Evolutionary conservation across 1,139 yeast genomes (phyloP), one percentile per base, ranked within the genome.

Genomic region (Geotrichum histeridarum): DNA sequence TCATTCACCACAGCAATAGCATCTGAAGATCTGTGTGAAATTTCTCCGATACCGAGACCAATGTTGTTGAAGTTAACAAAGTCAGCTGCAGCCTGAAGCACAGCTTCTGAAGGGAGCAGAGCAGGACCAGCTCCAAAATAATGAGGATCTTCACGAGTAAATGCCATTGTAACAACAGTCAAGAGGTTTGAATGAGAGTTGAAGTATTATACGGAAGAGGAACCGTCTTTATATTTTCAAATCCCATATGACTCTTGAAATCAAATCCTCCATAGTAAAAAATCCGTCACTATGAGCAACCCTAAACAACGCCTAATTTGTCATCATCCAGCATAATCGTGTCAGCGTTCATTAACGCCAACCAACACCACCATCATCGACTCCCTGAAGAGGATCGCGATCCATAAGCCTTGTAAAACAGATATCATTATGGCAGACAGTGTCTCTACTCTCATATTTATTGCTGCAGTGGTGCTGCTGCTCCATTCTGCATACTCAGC

Each of bases 41-140:
- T 87, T 70, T 93, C 99, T 61, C 97, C 98, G 52, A 90, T 78
- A 48, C 99, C 99, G 58, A 93, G 77, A 42, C 90, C 93, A 42
- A 77, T 74, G 45, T 75, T 77, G 55, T 84, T 75, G 70, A 81
- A 93, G 63, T 82, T 79, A 59, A 93, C 70, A 61, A 93, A 76
- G 68, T 93, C 98, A 41, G 71, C 69, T 0, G 97, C 95, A 1
- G 98, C 96, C 72, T 87, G 85, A 69, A 88, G 85, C 53, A 93
- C 78, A 3, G 90, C 98, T 8, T 73, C 69, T 3, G 93, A 83
- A 31, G 98, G 97, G 51, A 93, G 77, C 55, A 84, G 78, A 1
- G 99, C 99, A 47, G 99, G 99, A 11, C 99, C 99, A 30, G 99
- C 98, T 55, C 98, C 99, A 66, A 89, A 93, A 69, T 93, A 88